Conservation (phyloP, 208 protist genomes). For the Crithidia brevicula region DNA sequence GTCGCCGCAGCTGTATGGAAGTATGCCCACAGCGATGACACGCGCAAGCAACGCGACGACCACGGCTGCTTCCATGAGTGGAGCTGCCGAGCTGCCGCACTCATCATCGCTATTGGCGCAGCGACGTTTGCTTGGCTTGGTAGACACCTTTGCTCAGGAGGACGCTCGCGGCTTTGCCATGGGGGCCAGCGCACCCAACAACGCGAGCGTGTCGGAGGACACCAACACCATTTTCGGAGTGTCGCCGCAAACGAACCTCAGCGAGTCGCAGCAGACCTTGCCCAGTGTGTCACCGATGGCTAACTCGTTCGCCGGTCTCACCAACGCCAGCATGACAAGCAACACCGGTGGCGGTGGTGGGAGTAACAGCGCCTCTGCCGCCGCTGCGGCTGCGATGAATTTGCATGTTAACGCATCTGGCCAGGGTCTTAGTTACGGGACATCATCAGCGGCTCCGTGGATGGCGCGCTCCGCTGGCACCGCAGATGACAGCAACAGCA, state of each 20-base stretch:
- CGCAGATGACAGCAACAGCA: background rate
- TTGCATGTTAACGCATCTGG: too few relatives aligned
- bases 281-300: conserved; percentile 8
- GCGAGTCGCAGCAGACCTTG: conserved; percentile 22
- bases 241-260: conserved; percentile 16
- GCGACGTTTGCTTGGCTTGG: conserved; percentile 9
- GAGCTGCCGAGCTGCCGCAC: background rate
- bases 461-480: conserved; percentile 1
- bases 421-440: background rate
- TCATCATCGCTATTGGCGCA: conserved; percentile 8
- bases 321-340: conserved; percentile 17
- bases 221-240: conserved; percentile 20
- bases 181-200: conserved; percentile 16
- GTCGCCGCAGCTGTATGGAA: background rate
- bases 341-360: background rate
- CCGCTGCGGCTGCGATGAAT: background rate
- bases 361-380: background rate
- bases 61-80: background rate
- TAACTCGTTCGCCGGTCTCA: conserved; percentile 7
- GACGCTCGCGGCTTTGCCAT: conserved; percentile 7
- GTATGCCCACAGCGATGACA: too few relatives aligned
- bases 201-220: conserved; percentile 17
- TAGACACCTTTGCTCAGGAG: background rate
- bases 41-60: background rate
- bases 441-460: background rate